Evolutionary conservation across 1,284 basidiomycete genomes (phyloP).

Genomic region (Sanghuangporus baumii): DNA sequence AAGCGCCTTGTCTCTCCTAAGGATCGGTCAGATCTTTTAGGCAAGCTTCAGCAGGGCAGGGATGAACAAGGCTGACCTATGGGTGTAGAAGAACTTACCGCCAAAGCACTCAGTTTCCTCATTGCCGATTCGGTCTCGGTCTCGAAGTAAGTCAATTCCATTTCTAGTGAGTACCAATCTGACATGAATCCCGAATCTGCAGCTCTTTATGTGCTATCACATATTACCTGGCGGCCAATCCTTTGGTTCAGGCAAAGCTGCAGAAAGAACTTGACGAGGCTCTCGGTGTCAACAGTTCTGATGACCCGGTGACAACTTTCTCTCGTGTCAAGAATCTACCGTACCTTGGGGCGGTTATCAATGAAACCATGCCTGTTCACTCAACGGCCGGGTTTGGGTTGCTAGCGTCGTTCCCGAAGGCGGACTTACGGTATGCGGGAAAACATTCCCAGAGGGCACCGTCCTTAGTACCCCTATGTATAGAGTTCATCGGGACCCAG

Average conservation of each 20-base stretch:
- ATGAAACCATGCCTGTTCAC: conserved; percentile 78
- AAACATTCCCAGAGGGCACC: conserved; percentile 64
- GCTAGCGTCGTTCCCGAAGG: conserved; percentile 66
- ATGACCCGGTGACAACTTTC: conserved; percentile 44
- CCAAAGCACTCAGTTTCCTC: conserved; percentile 44
- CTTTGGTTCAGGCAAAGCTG: conserved; percentile 60
- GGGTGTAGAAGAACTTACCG: conserved; percentile 43
- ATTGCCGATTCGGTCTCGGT: conserved; percentile 57
- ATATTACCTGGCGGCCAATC: conserved; percentile 73
- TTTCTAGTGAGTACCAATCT: not conserved
- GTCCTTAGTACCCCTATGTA: conserved; percentile 74
- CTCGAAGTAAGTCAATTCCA: conserved; percentile 58
- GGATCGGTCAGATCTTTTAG: conserved; percentile 12
- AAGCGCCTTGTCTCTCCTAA: conserved; percentile 15
- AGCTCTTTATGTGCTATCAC: conserved; percentile 83
- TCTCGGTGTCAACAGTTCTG: conserved; percentile 47
- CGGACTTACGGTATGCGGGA: conserved; percentile 53
- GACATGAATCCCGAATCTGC: not conserved
- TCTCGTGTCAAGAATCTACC: conserved; percentile 65
- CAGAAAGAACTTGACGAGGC: conserved; percentile 79
- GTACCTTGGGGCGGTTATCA: conserved; percentile 79
- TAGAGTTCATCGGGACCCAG: conserved; percentile 68
- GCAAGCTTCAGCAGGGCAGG: conserved; percentile 29
- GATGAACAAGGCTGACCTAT: conserved; percentile 43
- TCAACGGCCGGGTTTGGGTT: conserved; percentile 79